Evolutionary conservation across 2,329 filamentous ascomycete species (phyloP).

Genomic region (Fusarium dlaminii): DNA sequence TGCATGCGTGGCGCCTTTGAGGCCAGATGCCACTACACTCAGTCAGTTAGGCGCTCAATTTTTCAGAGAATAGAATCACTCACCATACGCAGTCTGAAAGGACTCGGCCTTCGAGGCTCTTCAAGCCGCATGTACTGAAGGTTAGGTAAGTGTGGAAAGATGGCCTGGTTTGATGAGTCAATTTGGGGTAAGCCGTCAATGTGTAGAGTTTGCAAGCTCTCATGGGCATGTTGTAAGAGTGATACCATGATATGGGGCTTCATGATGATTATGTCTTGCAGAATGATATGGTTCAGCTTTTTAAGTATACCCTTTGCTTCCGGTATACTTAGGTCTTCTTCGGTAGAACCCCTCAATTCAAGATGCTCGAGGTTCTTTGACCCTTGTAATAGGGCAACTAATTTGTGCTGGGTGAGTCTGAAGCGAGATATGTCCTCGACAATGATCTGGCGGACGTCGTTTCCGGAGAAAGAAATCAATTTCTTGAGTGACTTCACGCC

Average conservation of each 20-base stretch:
- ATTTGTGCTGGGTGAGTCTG: constrained; percentile 44
- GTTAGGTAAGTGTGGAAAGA: constrained; percentile 40
- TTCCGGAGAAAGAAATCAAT: constrained; percentile 46
- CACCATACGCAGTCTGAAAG: constrained; percentile 34
- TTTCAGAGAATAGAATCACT: neutral
- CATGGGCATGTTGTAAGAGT: constrained; percentile 34
- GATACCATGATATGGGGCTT: constrained; percentile 27
- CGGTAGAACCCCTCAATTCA: constrained; percentile 22
- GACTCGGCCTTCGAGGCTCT: constrained; percentile 30
- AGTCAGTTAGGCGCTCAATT: constrained; percentile 7
- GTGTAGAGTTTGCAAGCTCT: constrained; percentile 38
- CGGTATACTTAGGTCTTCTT: constrained; percentile 39
- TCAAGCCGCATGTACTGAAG: constrained; percentile 45
- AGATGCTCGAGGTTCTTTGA: constrained; percentile 43
- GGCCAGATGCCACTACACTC: constrained; percentile 39
- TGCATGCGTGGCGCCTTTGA: constrained; percentile 44
- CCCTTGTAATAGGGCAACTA: constrained; percentile 41
- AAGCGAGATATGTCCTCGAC: constrained; percentile 42
- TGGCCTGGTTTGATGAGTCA: neutral
- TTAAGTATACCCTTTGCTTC: constrained; percentile 16
- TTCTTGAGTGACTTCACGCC: constrained; percentile 40
- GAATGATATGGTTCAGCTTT: constrained; percentile 33
- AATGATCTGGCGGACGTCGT: constrained; percentile 44
- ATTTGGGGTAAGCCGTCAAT: constrained; percentile 37
- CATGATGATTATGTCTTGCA: constrained; percentile 33